Percentiles rank a stretch among this genome's conserved stretches.
Conservation (phyloP, 768 basidiomycete species). For the Obba rivulosa region DNA sequence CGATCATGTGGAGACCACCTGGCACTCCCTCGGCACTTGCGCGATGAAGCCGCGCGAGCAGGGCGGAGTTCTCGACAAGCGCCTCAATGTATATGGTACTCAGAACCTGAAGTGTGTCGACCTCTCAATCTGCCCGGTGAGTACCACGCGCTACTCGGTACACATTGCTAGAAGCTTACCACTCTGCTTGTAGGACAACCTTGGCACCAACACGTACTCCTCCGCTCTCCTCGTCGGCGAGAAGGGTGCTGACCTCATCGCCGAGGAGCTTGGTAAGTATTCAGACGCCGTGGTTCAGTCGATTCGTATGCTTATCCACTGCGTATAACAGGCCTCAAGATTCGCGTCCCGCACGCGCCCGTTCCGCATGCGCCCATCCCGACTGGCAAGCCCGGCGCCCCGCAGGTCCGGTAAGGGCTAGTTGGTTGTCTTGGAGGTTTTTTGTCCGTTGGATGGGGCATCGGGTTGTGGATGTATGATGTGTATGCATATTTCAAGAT, state of each 20-base stretch:
- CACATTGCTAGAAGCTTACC: neutral
- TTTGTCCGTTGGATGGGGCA: neutral
- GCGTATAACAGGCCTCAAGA: conserved; percentile 49
- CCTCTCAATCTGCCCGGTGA: conserved; percentile 66
- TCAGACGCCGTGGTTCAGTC: neutral
- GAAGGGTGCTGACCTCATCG: conserved; percentile 58
- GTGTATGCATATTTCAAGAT: neutral
- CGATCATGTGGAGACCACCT: conserved; percentile 71
- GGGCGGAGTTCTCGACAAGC: conserved; percentile 61
- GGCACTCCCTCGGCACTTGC: conserved; percentile 58
- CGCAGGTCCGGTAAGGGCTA: conserved; percentile 19
- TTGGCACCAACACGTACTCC: conserved; percentile 71
- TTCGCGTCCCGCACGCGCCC: conserved; percentile 58
- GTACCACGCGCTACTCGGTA: conserved; percentile 29
- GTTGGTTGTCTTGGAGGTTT: too few relatives aligned
- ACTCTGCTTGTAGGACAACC: conserved; percentile 45
- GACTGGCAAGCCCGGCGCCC: conserved; percentile 22
- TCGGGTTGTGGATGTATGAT: neutral
- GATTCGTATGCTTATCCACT: neutral
- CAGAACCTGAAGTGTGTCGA: conserved; percentile 64
- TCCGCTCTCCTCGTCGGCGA: conserved; percentile 66
- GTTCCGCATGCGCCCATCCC: conserved; percentile 58
- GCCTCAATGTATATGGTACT: conserved; percentile 61
- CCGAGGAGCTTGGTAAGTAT: conserved; percentile 55
- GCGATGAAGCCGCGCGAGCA: conserved; percentile 66